phyloP scores from a whole-genome alignment of 176 grass and related monocot species.

The Pontederia crassipes region DNA sequence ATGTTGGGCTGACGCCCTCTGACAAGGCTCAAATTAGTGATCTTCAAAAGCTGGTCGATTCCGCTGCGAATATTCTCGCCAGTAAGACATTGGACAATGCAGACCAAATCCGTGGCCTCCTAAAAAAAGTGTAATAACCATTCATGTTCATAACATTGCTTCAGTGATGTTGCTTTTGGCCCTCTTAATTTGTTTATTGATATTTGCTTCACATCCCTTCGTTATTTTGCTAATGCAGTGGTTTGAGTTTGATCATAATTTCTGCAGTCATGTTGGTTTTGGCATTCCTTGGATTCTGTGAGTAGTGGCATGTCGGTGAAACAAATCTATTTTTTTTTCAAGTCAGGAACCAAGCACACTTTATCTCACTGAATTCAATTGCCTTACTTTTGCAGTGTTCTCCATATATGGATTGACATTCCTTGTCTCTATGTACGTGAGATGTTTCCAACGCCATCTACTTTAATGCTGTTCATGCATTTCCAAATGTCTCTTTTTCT shows the following conservation, averaged over 20 bases:
- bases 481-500: too few species aligned
- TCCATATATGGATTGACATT: constrained; percentile 60
- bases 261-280: constrained; percentile 52
- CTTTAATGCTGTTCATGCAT: not conserved
- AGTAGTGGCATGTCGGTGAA: constrained; percentile 16
- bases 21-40: constrained; percentile 51
- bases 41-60: constrained; percentile 48
- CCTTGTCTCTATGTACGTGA: constrained; percentile 68
- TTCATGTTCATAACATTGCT: too few species aligned
- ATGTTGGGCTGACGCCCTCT: constrained; percentile 49
- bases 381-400: constrained; percentile 42
- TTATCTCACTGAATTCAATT: not conserved
- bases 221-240: constrained; percentile 21
- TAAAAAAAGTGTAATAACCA: constrained; percentile 34
- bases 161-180: too few species aligned
- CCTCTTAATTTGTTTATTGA: not conserved
- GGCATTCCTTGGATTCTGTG: constrained; percentile 63
- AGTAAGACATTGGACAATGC: constrained; percentile 32
- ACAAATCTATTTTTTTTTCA: not conserved
- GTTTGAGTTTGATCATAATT: constrained; percentile 31
- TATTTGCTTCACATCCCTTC: constrained; percentile 10
- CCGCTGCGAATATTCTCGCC: constrained; percentile 40
- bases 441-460: not conserved
- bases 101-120: constrained; percentile 38
- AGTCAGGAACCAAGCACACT: not conserved